phyloP scores from a whole-genome alignment of 352 stramenopile genomes.

The Phytophthora hibernalis region DNA sequence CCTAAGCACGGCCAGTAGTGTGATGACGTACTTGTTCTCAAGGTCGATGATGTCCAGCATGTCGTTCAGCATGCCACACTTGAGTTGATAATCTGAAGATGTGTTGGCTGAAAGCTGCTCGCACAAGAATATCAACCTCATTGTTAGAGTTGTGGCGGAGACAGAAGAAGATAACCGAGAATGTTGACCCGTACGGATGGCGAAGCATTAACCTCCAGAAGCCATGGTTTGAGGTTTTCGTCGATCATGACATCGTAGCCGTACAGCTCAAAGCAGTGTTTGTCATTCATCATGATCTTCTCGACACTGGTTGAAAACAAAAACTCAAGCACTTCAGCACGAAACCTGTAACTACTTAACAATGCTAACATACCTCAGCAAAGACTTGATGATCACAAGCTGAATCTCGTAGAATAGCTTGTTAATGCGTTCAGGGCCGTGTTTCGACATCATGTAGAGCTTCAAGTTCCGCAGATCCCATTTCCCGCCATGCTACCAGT shows the following conservation, averaged over 20 bases:
- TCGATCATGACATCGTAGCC: slow-evolving; percentile 95
- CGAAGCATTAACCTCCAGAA: slow-evolving; percentile 95
- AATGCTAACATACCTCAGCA: slow-evolving; percentile 53
- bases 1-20: neutral
- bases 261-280: slow-evolving; percentile 96
- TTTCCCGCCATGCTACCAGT: slow-evolving; percentile 85
- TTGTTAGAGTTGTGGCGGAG: neutral
- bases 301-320: slow-evolving; percentile 69
- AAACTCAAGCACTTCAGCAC: neutral
- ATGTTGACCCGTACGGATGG: slow-evolving; percentile 66
- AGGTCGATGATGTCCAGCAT: slow-evolving; percentile 96
- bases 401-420: slow-evolving; percentile 93
- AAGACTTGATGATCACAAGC: slow-evolving; percentile 87
- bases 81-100: slow-evolving; percentile 92
- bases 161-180: neutral
- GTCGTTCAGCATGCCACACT: slow-evolving; percentile 94
- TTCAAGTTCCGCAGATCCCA: slow-evolving; percentile 93
- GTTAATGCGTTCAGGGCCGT: slow-evolving; percentile 81
- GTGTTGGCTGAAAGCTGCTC: slow-evolving; percentile 91
- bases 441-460: slow-evolving; percentile 91
- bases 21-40: slow-evolving; percentile 71
- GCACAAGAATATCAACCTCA: neutral
- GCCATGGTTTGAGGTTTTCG: slow-evolving; percentile 91
- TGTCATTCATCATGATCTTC: slow-evolving; percentile 96
- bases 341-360: neutral